A percentile compares a stretch with the other conserved stretches of the same genome.
Conservation (phyloP, 2,329 filamentous ascomycete species). For the Ophiostoma himal-ulmi region DNA sequence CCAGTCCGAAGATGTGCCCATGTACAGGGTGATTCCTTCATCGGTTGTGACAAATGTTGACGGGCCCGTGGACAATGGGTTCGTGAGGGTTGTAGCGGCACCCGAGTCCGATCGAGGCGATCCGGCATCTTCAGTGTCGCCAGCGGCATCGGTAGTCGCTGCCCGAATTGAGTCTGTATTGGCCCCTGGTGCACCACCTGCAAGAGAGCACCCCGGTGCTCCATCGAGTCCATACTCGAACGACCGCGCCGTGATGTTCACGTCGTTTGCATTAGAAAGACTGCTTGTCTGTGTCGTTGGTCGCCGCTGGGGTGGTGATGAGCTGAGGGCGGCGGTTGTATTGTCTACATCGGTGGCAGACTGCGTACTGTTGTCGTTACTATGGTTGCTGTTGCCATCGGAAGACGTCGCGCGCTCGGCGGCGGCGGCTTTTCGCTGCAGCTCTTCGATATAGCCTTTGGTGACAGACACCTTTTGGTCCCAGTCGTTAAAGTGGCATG, state of each 20-base stretch:
- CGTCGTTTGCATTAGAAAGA: neutral
- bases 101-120: neutral
- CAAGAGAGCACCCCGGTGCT: neutral
- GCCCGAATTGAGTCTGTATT: neutral
- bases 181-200: neutral
- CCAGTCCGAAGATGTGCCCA: conserved; percentile 15
- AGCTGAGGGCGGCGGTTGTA: neutral
- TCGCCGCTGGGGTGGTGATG: neutral
- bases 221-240: neutral
- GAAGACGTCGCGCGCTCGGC: neutral
- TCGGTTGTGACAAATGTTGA: neutral
- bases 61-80: neutral
- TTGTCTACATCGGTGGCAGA: neutral
- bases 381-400: neutral
- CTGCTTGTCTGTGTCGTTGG: neutral
- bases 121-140: neutral
- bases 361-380: neutral
- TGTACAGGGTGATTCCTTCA: conserved; percentile 9
- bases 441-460: conserved; percentile 6
- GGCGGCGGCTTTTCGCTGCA: neutral
- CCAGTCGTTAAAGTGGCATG: conserved; percentile 4
- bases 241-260: neutral
- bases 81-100: neutral
- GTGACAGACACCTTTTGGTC: conserved; percentile 14
- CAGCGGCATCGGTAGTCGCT: neutral